Evolutionary conservation across 2,329 filamentous ascomycete genomes (phyloP).

Genomic region (Alternaria viburni): DNA sequence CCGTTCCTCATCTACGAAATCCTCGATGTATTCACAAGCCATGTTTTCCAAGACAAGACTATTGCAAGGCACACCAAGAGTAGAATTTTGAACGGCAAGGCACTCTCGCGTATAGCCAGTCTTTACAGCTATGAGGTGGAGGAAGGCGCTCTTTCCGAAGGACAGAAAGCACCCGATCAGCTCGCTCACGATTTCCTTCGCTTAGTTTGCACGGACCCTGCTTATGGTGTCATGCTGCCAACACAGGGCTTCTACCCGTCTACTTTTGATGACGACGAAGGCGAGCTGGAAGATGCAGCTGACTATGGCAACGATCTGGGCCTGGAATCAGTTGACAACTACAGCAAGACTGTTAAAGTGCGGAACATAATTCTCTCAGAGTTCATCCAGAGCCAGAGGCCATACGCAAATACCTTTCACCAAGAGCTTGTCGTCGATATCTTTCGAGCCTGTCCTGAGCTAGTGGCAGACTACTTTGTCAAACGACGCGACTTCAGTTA

Average conservation of each 20-base stretch:
- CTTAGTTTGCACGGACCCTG: slow-evolving; percentile 74
- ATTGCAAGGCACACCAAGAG: slow-evolving; percentile 77
- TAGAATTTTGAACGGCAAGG: slow-evolving; percentile 75
- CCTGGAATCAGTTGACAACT: slow-evolving; percentile 72
- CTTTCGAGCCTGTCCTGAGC: slow-evolving; percentile 81
- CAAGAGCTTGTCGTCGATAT: slow-evolving; percentile 81
- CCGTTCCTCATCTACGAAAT: slow-evolving; percentile 77
- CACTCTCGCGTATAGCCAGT: slow-evolving; percentile 68
- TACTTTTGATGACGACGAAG: slow-evolving; percentile 64
- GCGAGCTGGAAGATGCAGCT: slow-evolving; percentile 46
- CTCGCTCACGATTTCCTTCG: slow-evolving; percentile 78
- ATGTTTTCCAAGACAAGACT: slow-evolving; percentile 76
- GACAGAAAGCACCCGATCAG: slow-evolving; percentile 65
- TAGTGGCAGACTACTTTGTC: slow-evolving; percentile 86
- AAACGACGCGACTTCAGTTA: slow-evolving; percentile 79
- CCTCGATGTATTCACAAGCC: slow-evolving; percentile 70
- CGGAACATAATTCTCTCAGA: slow-evolving; percentile 80
- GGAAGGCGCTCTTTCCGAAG: slow-evolving; percentile 54
- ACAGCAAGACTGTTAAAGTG: slow-evolving; percentile 73
- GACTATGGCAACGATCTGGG: slow-evolving; percentile 65
- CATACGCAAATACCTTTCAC: slow-evolving; percentile 82
- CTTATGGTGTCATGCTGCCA: slow-evolving; percentile 75
- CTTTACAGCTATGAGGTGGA: slow-evolving; percentile 50
- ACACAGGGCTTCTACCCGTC: slow-evolving; percentile 86
- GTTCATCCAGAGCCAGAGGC: slow-evolving; percentile 78